Percentiles rank a stretch among this genome's conserved stretches.
Evolutionary conservation across 257 asterid genomes (phyloP).

Genomic region (Solanum lignicaule): DNA sequence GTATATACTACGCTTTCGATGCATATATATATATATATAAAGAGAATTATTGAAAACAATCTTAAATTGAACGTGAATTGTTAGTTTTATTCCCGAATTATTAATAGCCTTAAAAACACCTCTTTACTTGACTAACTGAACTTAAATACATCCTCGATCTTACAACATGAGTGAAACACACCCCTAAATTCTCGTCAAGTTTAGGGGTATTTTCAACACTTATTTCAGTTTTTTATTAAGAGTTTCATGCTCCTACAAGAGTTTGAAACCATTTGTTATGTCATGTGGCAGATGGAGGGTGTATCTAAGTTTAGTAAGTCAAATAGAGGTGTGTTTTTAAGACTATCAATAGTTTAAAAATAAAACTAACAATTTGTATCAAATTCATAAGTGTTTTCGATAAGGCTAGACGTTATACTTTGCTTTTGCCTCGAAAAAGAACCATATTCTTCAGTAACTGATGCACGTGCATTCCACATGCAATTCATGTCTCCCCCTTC

Average conservation of each 20-base stretch:
- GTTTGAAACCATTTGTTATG: neutral
- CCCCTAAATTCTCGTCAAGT: neutral
- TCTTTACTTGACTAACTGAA: neutral
- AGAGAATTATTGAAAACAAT: too few species aligned
- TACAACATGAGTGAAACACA: neutral
- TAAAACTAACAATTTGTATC: too few species aligned
- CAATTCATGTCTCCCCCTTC: neutral
- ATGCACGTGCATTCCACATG: constrained; percentile 20
- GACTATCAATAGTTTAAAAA: too few species aligned
- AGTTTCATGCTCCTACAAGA: neutral
- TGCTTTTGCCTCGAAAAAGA: constrained; percentile 29
- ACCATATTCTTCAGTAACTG: constrained; percentile 6
- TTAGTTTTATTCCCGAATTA: too few species aligned
- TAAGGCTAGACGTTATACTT: constrained; percentile 4
- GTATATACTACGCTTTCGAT: neutral
- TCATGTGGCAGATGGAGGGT: neutral
- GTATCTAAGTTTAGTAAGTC: neutral
- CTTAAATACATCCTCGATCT: neutral
- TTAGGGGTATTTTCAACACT: too few species aligned
- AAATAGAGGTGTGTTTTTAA: too few species aligned
- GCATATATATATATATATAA: neutral
- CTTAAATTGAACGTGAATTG: too few species aligned
- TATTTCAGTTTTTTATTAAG: neutral
- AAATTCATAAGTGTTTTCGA: too few species aligned
- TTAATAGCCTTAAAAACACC: neutral